Evolutionary conservation across 2,329 filamentous ascomycete species (phyloP).

Genomic region (Rutstroemia sp.): DNA sequence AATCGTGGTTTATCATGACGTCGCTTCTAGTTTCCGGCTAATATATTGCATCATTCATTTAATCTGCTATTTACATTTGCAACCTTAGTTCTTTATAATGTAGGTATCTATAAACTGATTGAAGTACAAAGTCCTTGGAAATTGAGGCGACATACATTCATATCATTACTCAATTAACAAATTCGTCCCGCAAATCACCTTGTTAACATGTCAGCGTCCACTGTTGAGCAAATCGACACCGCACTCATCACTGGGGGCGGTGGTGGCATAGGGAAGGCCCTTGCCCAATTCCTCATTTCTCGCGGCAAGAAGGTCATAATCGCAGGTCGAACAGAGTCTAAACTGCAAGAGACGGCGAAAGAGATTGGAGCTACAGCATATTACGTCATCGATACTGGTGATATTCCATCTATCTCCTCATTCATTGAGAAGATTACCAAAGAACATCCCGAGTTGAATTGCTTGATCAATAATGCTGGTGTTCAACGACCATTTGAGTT

Average conservation of each 20-base stretch:
- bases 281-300: constrained; percentile 34
- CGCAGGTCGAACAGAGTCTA: constrained; percentile 47
- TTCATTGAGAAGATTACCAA: constrained; percentile 39
- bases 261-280: constrained; percentile 43
- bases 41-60: too few species aligned
- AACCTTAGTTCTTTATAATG: too few species aligned
- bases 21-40: too few species aligned
- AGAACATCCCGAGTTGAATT: constrained; percentile 49
- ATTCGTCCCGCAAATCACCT: not conserved
- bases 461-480: constrained; percentile 52
- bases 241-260: constrained; percentile 44
- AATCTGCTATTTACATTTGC: too few species aligned
- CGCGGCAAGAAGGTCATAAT: constrained; percentile 36
- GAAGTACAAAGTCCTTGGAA: too few species aligned
- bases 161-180: not conserved
- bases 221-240: not conserved
- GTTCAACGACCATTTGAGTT: constrained; percentile 47
- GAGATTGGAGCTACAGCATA: constrained; percentile 41
- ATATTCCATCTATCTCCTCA: constrained; percentile 34
- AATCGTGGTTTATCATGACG: too few species aligned
- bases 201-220: not conserved
- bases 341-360: constrained; percentile 36
- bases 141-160: not conserved
- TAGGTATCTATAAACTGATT: too few species aligned
- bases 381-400: constrained; percentile 45